Base-by-base conservation (phyloP, 371 early-diverging fungal species). In the Entomophthora muscae region DNA sequence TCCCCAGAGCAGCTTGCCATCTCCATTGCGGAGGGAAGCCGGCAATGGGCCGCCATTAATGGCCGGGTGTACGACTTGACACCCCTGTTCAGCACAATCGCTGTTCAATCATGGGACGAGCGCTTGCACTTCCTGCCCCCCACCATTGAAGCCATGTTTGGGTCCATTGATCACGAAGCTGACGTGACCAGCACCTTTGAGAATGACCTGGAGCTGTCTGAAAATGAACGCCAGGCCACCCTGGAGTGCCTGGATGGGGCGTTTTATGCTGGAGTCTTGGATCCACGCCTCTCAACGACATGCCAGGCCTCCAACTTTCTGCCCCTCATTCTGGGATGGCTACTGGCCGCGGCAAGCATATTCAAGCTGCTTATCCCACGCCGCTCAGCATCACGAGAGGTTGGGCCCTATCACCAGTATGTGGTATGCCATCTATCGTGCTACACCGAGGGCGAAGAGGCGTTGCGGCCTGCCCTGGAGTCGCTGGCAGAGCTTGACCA, bases 261-360 rank as follows among this genome's bases (percentile, higher is more conserved):
- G 63, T 93, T 93, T 68, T 91, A 89, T 68, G 84, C 85, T 64
- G 98, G 96, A 28, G 82, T 84, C 51, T 80, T 95, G 5, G 96
- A 96, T 70, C 74, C 78, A 33, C 84, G 95, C 32, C 78, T 86
- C 32, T 76, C 87, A 1, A 69, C 83, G 23, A 75, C 79, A 24
- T 97, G 98, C 74, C 80, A 82, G 69, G 84, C 95, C 71, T 82
- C 91, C 56, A 91, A 93, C 72, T 90, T 88, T 66, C 77, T 95
- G 57, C 73, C 94, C 53, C 71, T 95, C 51, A n/a, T n/a, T n/a
- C n/a, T n/a, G n/a, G n/a, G n/a, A n/a, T n/a, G n/a, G n/a, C n/a
- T n/a, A n/a, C n/a, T n/a, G n/a, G n/a, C n/a, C n/a, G n/a, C n/a
- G n/a, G n/a, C n/a, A n/a, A n/a, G n/a, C n/a, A n/a, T n/a, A n/a